Percentiles rank a stretch among this genome's conserved stretches.
These are phyloP conservation scores for Penstemon newberryi DNA, from an alignment of 257 asterid species.

Conservation along the genomic window DNA sequence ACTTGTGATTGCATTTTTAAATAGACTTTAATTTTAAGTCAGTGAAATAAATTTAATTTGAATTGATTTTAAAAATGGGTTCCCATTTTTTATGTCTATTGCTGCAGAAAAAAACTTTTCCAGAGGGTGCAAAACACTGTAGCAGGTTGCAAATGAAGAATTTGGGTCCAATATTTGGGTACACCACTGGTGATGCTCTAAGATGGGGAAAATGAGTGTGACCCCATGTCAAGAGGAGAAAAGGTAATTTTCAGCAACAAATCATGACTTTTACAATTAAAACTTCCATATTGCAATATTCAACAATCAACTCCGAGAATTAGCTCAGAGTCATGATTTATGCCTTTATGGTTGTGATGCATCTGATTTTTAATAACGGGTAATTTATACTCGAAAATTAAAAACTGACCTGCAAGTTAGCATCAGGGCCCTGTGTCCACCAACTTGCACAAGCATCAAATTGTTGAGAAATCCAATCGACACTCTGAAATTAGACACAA, in stretches of 20 bases:
- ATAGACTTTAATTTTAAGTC: too few species aligned
- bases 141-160: too few species aligned
- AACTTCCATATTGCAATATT: slow-evolving; percentile 2
- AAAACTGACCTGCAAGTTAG: slow-evolving; percentile 80
- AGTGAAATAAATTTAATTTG: too few species aligned
- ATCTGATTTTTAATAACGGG: not conserved
- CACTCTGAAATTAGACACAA: slow-evolving; percentile 41
- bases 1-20: too few species aligned
- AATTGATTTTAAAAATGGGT: too few species aligned
- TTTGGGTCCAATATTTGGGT: too few species aligned
- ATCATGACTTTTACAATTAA: slow-evolving; percentile 3
- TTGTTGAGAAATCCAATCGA: slow-evolving; percentile 61
- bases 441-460: slow-evolving; percentile 99
- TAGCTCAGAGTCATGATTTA: not conserved
- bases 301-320: slow-evolving; percentile 5
- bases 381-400: slow-evolving; percentile 25
- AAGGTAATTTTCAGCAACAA: slow-evolving; percentile 2
- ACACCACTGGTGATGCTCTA: too few species aligned
- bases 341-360: slow-evolving; percentile 1
- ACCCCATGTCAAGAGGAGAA: slow-evolving; percentile 1
- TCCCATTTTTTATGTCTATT: too few species aligned
- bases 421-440: slow-evolving; percentile 99
- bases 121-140: too few species aligned
- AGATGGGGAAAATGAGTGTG: not conserved
- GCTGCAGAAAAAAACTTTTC: too few species aligned